A percentile compares a stretch with the other conserved stretches of the same genome.
These are phyloP conservation scores for Ophiognomonia clavigignenti-juglandacearum DNA, from an alignment of 2,329 filamentous ascomycete genomes.

Conservation along the genomic window DNA sequence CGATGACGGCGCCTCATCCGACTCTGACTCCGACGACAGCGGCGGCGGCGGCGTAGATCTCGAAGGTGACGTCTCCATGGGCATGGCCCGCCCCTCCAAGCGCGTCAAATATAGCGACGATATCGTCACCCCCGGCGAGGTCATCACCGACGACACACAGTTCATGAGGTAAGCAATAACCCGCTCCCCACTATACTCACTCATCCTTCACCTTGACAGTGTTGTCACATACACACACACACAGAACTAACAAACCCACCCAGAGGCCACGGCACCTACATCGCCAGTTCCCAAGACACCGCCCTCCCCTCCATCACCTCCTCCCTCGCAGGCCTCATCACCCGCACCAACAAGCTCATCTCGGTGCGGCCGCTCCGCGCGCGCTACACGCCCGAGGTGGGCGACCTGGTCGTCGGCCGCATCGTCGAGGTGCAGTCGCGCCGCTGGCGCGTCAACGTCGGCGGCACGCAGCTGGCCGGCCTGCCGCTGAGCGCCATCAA, in stretches of 20 bases:
- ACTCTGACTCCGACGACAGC: constrained; percentile 31
- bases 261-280: constrained; percentile 89
- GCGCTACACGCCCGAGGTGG: constrained; percentile 92
- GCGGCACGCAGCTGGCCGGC: constrained; percentile 77
- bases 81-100: constrained; percentile 28
- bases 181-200: neutral
- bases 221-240: neutral
- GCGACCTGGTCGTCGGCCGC: constrained; percentile 88
- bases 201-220: neutral
- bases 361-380: constrained; percentile 86
- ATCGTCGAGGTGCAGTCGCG: constrained; percentile 92
- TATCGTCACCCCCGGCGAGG: constrained; percentile 83
- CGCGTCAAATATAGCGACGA: constrained; percentile 32
- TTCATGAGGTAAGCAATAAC: constrained; percentile 70
- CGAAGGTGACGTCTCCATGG: constrained; percentile 40
- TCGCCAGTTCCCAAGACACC: constrained; percentile 45
- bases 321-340: constrained; percentile 84
- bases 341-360: constrained; percentile 94
- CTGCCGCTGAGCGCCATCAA: constrained; percentile 90
- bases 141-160: constrained; percentile 86
- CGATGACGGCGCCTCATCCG: constrained; percentile 17
- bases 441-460: constrained; percentile 93
- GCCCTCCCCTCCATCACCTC: constrained; percentile 69
- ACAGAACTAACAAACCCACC: neutral
- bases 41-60: constrained; percentile 27